Evolutionary conservation across 495 filamentous ascomycete genomes (phyloP).

Genomic region (Sphaerosporella brunnea): DNA sequence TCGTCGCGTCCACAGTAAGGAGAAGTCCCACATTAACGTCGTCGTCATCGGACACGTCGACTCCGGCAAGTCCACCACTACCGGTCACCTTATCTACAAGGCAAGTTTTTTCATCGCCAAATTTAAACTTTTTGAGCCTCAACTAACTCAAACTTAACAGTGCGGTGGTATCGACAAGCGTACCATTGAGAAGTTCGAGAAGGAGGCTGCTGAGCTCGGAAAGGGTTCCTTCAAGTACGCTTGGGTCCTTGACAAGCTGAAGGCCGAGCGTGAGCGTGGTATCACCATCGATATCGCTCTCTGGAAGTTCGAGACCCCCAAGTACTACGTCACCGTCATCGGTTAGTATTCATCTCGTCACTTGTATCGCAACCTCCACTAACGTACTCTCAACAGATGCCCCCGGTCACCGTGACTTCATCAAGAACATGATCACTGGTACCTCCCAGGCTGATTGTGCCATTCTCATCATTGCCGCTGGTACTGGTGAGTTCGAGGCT

Average conservation of each 20-base stretch:
- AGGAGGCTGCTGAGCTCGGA: constrained; percentile 98
- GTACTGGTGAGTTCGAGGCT: constrained; percentile 99
- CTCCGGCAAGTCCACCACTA: constrained; percentile 98
- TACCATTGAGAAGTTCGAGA: constrained; percentile 99
- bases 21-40: constrained; percentile 86
- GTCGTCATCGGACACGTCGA: constrained; percentile 99
- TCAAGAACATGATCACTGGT: constrained; percentile 99
- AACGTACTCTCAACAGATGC: constrained; percentile 43
- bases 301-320: constrained; percentile 99
- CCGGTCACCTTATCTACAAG: constrained; percentile 98
- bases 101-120: constrained; percentile 2
- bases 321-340: constrained; percentile 98
- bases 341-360: constrained; percentile 37
- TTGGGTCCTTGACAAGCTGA: constrained; percentile 99
- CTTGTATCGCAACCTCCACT: constrained; percentile 2
- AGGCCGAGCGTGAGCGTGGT: constrained; percentile 99
- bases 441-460: constrained; percentile 99
- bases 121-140: no score
- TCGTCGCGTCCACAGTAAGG: constrained; percentile 39
- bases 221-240: constrained; percentile 99
- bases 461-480: constrained; percentile 98
- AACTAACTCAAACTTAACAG: no score
- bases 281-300: constrained; percentile 99
- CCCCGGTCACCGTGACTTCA: constrained; percentile 99
- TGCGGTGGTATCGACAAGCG: constrained; percentile 99